Evolutionary conservation across 1,284 basidiomycete genomes (phyloP).

Genomic region (Peniophora sp.): DNA sequence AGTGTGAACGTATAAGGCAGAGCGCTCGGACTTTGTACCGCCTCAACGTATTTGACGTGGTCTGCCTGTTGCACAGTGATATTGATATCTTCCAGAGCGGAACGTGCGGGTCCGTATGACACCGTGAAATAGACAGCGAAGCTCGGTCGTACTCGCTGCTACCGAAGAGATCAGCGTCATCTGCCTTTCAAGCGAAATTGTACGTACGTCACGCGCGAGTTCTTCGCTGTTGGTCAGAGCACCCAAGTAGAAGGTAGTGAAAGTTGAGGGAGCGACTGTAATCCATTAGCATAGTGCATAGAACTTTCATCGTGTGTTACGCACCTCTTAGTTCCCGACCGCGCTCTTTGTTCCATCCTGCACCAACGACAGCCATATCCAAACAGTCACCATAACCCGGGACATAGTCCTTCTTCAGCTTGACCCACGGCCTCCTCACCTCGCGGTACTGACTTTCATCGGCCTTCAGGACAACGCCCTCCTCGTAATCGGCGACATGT

Average conservation of each 20-base stretch:
- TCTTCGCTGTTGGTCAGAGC: slow-evolving; percentile 37
- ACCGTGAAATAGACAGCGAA: slow-evolving; percentile 68
- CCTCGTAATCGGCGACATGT: slow-evolving; percentile 41
- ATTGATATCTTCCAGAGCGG: slow-evolving; percentile 63
- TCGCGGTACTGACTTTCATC: slow-evolving; percentile 61
- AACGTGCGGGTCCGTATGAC: slow-evolving; percentile 64
- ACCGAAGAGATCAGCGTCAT: slow-evolving; percentile 3
- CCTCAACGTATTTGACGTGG: slow-evolving; percentile 20
- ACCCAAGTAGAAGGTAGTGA: slow-evolving; percentile 77
- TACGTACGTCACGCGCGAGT: slow-evolving; percentile 28
- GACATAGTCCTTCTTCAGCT: slow-evolving; percentile 79
- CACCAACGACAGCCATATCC: slow-evolving; percentile 72
- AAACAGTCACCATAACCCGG: slow-evolving; percentile 72
- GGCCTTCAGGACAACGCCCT: slow-evolving; percentile 76
- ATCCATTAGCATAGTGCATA: neutral
- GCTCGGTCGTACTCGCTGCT: slow-evolving; percentile 41
- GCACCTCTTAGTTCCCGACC: slow-evolving; percentile 69
- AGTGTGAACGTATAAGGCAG: slow-evolving; percentile 50
- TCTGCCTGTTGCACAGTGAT: slow-evolving; percentile 50
- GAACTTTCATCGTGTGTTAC: slow-evolving; percentile 9
- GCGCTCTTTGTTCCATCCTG: slow-evolving; percentile 71
- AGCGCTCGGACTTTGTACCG: neutral
- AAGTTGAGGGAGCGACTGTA: slow-evolving; percentile 62
- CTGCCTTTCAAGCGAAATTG: neutral
- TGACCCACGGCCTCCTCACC: slow-evolving; percentile 62